Evolutionary conservation across 2,329 filamentous ascomycete species (phyloP), one percentile per base, ranked within the genome.

Genomic region (Lasiodiplodia hormozganensis): DNA sequence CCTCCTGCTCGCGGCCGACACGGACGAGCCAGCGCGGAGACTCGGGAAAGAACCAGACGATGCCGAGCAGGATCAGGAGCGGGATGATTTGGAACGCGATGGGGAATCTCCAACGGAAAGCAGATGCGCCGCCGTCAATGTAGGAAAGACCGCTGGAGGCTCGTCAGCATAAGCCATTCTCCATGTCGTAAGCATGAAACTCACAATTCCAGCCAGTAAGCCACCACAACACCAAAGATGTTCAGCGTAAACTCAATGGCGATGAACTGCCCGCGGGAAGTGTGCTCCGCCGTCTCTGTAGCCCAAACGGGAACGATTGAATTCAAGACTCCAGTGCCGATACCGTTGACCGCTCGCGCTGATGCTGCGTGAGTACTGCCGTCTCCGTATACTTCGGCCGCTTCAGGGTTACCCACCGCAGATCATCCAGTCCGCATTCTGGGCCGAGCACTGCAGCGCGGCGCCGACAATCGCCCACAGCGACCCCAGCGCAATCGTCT

Each of bases 241-340:
- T 92, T 93, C 10, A 92, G 78, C 0, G 89, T 92, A 70, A 93
- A 92, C 73, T 92, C 90, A 66, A 91, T 88, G 11, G 89, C 88
- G 68, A 92, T 87, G 70, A 91, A 91, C 58, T 88, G 85, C 6
- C 91, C 91, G 51, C 91, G 85, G 2, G 87, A 89, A 0, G 86
- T 91, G 73, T 92, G 88, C 49, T 90, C 86, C 0, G 89, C 87
- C 0, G 88, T 90, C 77, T 92, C 90, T 0, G 90, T 90, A 0
- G 89, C 89, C 89, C 89, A 92, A 3, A 91, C 89, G 0, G 90
- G 90, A 0, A 90, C 86, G 70, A 92, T 91, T 8, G 89, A 87
- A 73, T 91, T 92, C 43, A 92, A 76, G 62, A 92, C 87, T 28
- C 90, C 90, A 2, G 89, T 92, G 3, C 90, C 90, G 56, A 89